These are phyloP conservation scores for Pseudogymnoascus sp. DNA, from an alignment of 2,329 filamentous ascomycete species.

Conservation along the genomic window DNA sequence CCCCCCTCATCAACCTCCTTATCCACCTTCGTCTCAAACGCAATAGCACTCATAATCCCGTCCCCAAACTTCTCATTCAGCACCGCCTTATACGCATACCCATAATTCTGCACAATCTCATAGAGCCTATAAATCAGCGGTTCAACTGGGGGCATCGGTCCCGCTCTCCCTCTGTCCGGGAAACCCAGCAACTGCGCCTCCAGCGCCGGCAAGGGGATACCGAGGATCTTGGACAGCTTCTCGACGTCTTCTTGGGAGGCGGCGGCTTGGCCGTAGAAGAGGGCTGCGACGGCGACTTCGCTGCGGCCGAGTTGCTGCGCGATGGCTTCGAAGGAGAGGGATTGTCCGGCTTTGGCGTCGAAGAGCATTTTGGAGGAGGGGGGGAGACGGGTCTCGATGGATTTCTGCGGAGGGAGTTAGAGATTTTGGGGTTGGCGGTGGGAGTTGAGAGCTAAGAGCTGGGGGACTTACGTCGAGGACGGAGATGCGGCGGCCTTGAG, in stretches of 20 bases:
- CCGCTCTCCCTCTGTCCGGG: constrained; percentile 70
- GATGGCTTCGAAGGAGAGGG: constrained; percentile 73
- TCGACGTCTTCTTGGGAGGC: constrained; percentile 62
- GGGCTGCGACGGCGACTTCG: constrained; percentile 80
- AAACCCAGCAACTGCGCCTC: constrained; percentile 60
- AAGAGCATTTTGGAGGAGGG: constrained; percentile 67
- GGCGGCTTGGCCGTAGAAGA: constrained; percentile 84
- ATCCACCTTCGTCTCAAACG: constrained; percentile 83
- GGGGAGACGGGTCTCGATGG: constrained; percentile 63
- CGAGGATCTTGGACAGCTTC: constrained; percentile 59
- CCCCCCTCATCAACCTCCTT: constrained; percentile 86
- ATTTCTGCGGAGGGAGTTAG: constrained; percentile 39
- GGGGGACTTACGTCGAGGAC: not conserved
- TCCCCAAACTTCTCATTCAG: constrained; percentile 92
- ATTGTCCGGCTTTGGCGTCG: constrained; percentile 67
- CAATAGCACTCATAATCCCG: constrained; percentile 95
- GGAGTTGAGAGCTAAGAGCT: not conserved
- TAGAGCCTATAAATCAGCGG: constrained; percentile 85
- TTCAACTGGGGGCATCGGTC: constrained; percentile 78
- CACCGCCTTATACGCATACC: constrained; percentile 90
- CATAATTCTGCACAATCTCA: constrained; percentile 95
- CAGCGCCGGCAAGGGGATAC: constrained; percentile 50
- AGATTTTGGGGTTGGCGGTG: not conserved
- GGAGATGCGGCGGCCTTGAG: constrained; percentile 1
- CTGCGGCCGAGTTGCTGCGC: constrained; percentile 66